Conservation (phyloP, 2,329 filamentous ascomycete species). For the Ophiocordyceps camponoti-rufipedis region DNA sequence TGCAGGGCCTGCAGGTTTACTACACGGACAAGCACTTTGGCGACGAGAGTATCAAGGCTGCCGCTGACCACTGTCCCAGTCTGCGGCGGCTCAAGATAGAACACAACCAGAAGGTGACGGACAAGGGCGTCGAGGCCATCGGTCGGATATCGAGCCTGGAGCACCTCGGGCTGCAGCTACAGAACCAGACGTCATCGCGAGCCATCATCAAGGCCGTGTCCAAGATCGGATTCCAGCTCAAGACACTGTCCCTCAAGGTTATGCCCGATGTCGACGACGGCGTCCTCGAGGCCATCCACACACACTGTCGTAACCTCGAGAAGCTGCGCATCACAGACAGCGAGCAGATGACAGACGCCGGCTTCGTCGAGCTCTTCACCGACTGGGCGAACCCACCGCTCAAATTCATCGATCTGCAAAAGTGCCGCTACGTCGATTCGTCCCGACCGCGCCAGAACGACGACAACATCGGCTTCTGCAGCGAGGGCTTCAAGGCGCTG, state of each 20-base stretch:
- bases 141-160: conserved; percentile 43
- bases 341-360: conserved; percentile 55
- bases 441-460: conserved; percentile 46
- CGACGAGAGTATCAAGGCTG: conserved; percentile 45
- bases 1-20: conserved; percentile 59
- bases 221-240: conserved; percentile 45
- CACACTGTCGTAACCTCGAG: conserved; percentile 44
- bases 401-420: conserved; percentile 53
- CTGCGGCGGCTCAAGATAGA: conserved; percentile 63
- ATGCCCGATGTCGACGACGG: conserved; percentile 49
- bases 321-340: conserved; percentile 77
- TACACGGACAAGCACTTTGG: conserved; percentile 71
- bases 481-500: conserved; percentile 56
- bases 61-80: conserved; percentile 46
- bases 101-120: conserved; percentile 58
- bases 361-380: conserved; percentile 54
- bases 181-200: conserved; percentile 34
- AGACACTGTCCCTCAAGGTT: conserved; percentile 58
- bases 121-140: conserved; percentile 46
- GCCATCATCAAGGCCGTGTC: conserved; percentile 43
- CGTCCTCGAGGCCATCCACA: conserved; percentile 53
- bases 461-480: conserved; percentile 53
- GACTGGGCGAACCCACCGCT: conserved; percentile 60
- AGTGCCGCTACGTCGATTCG: conserved; percentile 62
- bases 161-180: conserved; percentile 57